These are phyloP conservation scores for Candida incommunis DNA, from an alignment of 805 yeast species.

Conservation along the genomic window DNA sequence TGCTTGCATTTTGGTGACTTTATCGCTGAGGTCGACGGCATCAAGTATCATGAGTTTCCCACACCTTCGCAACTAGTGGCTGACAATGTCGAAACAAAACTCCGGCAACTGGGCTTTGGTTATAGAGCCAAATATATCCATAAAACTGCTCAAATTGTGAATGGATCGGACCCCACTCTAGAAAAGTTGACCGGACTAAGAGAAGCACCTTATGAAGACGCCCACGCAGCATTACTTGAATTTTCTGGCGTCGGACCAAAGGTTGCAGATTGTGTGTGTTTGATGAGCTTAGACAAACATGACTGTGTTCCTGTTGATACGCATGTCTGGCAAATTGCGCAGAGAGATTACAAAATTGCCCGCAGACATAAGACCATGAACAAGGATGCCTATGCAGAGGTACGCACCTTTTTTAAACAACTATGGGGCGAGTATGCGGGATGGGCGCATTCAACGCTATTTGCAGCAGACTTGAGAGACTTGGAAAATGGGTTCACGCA, in stretches of 20 bases:
- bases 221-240: conserved; percentile 44
- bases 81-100: conserved; percentile 28
- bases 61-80: conserved; percentile 35
- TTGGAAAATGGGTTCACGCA: conserved; percentile 52
- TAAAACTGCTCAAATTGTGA: conserved; percentile 52
- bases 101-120: conserved; percentile 52
- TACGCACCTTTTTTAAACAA: conserved; percentile 43
- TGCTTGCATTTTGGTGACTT: conserved; percentile 56
- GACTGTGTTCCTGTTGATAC: conserved; percentile 92
- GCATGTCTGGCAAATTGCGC: conserved; percentile 83
- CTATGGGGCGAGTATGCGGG: conserved; percentile 91
- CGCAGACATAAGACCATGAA: conserved; percentile 31
- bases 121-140: conserved; percentile 83
- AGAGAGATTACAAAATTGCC: conserved; percentile 57
- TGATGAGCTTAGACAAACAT: conserved; percentile 80
- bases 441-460: conserved; percentile 95
- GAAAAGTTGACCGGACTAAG: conserved; percentile 31
- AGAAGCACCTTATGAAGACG: conserved; percentile 31
- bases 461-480: conserved; percentile 69
- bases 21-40: conserved; percentile 38
- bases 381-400: conserved; percentile 37
- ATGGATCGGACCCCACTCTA: conserved; percentile 22
- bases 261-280: conserved; percentile 91
- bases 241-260: conserved; percentile 92
- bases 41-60: conserved; percentile 63